Base-by-base conservation (phyloP, 75 land plant genomes). In the Chamaecyparis obtusa region DNA sequence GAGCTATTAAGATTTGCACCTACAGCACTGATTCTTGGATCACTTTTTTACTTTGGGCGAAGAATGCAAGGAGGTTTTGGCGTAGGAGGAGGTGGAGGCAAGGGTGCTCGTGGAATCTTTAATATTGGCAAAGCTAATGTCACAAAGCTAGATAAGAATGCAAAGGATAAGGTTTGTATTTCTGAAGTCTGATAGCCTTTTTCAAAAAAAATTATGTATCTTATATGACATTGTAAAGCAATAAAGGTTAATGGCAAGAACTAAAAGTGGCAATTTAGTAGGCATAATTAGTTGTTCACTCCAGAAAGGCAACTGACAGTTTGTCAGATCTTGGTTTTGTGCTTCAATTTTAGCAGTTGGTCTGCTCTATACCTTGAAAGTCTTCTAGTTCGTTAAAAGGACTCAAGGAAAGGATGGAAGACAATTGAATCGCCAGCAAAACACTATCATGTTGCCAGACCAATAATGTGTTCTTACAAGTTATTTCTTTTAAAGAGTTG, bases 111-210 rank as follows among this genome's bases (percentile, higher is more conserved):
- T 88, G 98, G 97, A 35, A 91, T 96, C 76, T 95, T 96, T 60
- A 96, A 87, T 85, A 92, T 95, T 57, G 98, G 98, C 78, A 95
- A 96, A 85, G 96, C 98, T 71, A 92, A 87, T 72, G 90, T 96
- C 24, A 96, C 94, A 24, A 95, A 92, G 87, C 85, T 96, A 48
- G 98, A 94, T 85, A 94, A 93, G 84, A 91, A 94, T 69, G 39
- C 98, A 4, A 96, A 95, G 86, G 93, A 96, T 84, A 96, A 95
- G 96, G 98, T 96, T 84, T 35, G 88, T n/a, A 56, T 67, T 54
- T 37, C 33, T 48, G 43, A n/a, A 82, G 46, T 83, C 9, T 48
- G 15, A n/a, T 9, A 81, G 21, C 21, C 56, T 87, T 72, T 69
- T 79, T 57, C 24, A 8, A 24, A 5, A 69, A 2, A 33, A 41